Evolutionary conservation across 768 basidiomycete genomes (phyloP), one percentile per base, ranked within the genome.

Genomic region (Boletus barrowsii): DNA sequence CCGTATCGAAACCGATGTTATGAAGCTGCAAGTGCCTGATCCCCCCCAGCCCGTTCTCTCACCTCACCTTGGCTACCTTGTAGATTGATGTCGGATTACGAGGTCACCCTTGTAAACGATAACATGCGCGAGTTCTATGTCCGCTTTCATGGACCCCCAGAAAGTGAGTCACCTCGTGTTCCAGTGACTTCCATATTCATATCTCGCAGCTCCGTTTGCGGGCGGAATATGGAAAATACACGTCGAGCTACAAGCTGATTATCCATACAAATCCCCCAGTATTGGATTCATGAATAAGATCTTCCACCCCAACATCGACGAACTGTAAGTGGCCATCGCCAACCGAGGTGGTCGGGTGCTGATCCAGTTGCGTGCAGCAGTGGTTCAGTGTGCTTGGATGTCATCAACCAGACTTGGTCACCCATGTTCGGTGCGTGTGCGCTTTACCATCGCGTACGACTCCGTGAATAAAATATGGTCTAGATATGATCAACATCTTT

Each of bases 211-310:
- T 53, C 96, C 96, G 7, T 98, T 98, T 68, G 86, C 90, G n/a
- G 90, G 91, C 39, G 97, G 97, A 36, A 89, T 94, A 51, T 99
- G 97, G 97, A 97, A 96, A 82, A 95, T 99, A 56, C 97, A 99
- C 66, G 97, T 99, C 54, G 97, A 99, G 70, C 80, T 99, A 20
- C 97, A 96, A 22, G 93, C 98, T 60, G 93, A 97, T 72, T 99
- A 98, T 68, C 97, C 97, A 3, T 99, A 88, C 84, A 98, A 98
- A 74, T 96, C 93, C 29, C 97, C 97, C 6, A 94, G 92, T 68
- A 99, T 99, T 62, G 97, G 97, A 2, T 99, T 99, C 75, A 95
- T 97, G 93, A 99, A 99, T 83, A 98, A 98, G 88, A 98, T 99
- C 71, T 98, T 97, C 70, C 97, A 98, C 65, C 97, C 97, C 18